phyloP scores from a whole-genome alignment of 2,329 filamentous ascomycete species.

The Fusarium subglutinans region DNA sequence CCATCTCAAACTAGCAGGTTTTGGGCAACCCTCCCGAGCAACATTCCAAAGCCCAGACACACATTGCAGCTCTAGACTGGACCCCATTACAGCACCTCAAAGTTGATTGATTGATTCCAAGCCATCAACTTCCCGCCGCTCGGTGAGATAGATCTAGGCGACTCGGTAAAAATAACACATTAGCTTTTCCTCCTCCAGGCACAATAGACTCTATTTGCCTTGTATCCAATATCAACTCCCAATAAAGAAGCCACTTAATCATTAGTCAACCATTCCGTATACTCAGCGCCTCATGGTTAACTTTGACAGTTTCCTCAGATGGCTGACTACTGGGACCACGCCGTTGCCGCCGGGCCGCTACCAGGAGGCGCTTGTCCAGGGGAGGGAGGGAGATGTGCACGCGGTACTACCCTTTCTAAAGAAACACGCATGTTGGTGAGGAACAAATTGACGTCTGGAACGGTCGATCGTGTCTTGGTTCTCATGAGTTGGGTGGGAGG shows the following conservation, averaged over 20 bases:
- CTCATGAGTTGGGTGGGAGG: background rate
- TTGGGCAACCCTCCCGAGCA: background rate
- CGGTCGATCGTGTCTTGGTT: background rate
- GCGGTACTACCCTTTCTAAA: background rate
- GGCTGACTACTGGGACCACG: background rate
- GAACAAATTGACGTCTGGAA: background rate
- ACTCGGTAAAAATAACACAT: too few species aligned
- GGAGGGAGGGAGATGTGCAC: background rate
- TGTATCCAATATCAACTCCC: too few species aligned
- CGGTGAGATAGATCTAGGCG: too few species aligned
- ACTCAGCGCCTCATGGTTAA: background rate
- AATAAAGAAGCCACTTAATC: too few species aligned
- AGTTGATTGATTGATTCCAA: background rate
- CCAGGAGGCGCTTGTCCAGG: background rate
- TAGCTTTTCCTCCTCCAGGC: too few species aligned
- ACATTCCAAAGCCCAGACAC: slow-evolving; percentile 15
- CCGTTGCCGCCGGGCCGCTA: slow-evolving; percentile 28
- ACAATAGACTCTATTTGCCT: too few species aligned
- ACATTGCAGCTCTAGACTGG: background rate
- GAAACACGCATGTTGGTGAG: background rate
- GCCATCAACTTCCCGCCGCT: too few species aligned
- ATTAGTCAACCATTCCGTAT: too few species aligned
- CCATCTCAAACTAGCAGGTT: background rate
- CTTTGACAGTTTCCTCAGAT: background rate
- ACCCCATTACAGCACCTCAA: background rate